phyloP scores from a whole-genome alignment of 192 early-diverging fungal species.

The Linnemannia hyalina region DNA sequence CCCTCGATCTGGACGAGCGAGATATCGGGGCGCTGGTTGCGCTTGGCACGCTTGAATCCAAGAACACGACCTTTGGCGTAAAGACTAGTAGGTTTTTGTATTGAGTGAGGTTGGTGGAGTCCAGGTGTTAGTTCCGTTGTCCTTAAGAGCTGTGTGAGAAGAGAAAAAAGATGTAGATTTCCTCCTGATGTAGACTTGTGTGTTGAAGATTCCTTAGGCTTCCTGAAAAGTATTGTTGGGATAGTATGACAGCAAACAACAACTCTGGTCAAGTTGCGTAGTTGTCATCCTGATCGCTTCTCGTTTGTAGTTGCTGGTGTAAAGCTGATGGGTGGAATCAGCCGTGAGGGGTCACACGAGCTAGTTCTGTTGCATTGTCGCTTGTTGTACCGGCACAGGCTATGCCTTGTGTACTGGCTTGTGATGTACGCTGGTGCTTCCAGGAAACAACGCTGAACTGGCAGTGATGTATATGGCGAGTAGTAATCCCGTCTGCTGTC shows the following conservation, averaged over 20 bases:
- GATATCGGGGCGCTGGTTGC: constrained; percentile 91
- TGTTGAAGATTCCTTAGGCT: not conserved
- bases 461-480: not conserved
- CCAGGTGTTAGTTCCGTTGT: not conserved
- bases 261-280: not conserved
- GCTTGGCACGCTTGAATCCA: constrained; percentile 94
- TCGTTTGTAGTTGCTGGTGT: not conserved
- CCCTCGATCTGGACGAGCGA: constrained; percentile 95
- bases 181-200: not conserved
- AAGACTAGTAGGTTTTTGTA: constrained; percentile 81
- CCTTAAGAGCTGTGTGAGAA: not conserved
- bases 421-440: not conserved
- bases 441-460: not conserved
- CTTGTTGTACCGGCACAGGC: too few relatives aligned
- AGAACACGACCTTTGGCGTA: constrained; percentile 98
- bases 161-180: not conserved
- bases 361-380: too few relatives aligned
- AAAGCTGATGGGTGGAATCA: too few relatives aligned
- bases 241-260: not conserved
- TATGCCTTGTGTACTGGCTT: not conserved
- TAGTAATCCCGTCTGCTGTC: not conserved
- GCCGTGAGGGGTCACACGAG: too few relatives aligned
- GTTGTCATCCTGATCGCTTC: not conserved
- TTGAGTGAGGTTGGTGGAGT: not conserved
- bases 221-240: not conserved